Conservation (phyloP, 345 rosid species). For the Angophora floribunda region DNA sequence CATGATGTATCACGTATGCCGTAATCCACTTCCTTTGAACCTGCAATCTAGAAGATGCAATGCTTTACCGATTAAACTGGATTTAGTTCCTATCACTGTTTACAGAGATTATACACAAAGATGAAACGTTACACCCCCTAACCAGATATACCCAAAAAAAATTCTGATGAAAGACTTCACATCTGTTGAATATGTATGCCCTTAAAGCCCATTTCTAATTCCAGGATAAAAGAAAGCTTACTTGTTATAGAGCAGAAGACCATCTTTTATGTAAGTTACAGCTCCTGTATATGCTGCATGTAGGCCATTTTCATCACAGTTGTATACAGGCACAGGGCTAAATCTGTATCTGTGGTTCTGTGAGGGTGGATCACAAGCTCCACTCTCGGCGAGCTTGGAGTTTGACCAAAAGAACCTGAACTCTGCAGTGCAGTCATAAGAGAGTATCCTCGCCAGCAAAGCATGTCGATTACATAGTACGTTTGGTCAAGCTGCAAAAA, state of each 20-base stretch:
- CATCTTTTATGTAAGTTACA: slow-evolving; percentile 74
- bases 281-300: slow-evolving; percentile 47
- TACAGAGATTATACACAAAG: background rate
- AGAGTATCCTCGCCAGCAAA: slow-evolving; percentile 91
- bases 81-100: background rate
- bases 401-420: slow-evolving; percentile 88
- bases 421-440: slow-evolving; percentile 89
- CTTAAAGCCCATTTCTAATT: background rate
- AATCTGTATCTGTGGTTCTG: slow-evolving; percentile 62
- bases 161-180: background rate
- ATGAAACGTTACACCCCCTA: background rate
- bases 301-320: slow-evolving; percentile 71
- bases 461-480: slow-evolving; percentile 86
- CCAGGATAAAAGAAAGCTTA: slow-evolving; percentile 12
- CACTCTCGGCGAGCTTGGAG: slow-evolving; percentile 85
- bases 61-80: background rate
- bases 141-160: background rate
- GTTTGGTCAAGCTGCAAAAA: slow-evolving; percentile 67
- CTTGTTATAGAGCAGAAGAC: slow-evolving; percentile 90
- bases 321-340: slow-evolving; percentile 45
- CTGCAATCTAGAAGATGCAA: slow-evolving; percentile 3
- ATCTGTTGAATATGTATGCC: background rate
- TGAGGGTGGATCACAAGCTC: slow-evolving; percentile 75
- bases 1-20: background rate
- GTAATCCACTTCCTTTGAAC: slow-evolving; percentile 6